Evolutionary conservation across 148 eudicot genomes (phyloP).

Genomic region (Dysphania ambrosioides): DNA sequence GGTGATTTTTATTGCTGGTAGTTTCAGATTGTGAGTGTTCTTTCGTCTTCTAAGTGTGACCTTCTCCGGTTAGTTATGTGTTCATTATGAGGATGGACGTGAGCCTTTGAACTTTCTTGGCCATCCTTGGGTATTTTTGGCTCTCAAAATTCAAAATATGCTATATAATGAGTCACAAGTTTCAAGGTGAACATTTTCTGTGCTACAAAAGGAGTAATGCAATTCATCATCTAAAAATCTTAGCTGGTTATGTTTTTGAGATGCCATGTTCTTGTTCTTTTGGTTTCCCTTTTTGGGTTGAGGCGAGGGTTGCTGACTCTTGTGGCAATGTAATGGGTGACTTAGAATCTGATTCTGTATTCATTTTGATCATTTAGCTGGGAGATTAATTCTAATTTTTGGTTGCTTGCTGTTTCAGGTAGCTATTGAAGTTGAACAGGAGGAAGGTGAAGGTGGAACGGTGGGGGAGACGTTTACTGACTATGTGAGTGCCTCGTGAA

Average conservation of each 20-base stretch:
- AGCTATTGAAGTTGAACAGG: constrained; percentile 87
- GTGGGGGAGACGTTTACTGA: constrained; percentile 90
- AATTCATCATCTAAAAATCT: no score
- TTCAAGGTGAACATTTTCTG: background rate
- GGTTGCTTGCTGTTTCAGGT: constrained; percentile 43
- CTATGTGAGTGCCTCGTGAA: constrained; percentile 45
- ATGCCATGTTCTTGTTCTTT: background rate
- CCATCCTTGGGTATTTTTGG: background rate
- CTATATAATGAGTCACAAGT: background rate
- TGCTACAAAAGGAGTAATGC: background rate
- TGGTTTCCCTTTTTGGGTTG: background rate
- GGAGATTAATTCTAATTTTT: background rate
- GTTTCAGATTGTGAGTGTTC: background rate
- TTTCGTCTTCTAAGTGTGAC: background rate
- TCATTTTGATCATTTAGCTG: background rate
- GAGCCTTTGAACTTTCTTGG: background rate
- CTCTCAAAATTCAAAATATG: no score
- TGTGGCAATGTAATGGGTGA: background rate
- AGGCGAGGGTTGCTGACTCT: background rate
- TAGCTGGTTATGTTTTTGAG: background rate
- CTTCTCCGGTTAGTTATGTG: background rate
- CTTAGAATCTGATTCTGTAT: background rate
- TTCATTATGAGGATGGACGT: background rate
- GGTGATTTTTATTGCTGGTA: background rate
- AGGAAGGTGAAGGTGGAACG: constrained; percentile 89